phyloP scores from a whole-genome alignment of 805 yeast species.

The Candida jianshihensis region DNA sequence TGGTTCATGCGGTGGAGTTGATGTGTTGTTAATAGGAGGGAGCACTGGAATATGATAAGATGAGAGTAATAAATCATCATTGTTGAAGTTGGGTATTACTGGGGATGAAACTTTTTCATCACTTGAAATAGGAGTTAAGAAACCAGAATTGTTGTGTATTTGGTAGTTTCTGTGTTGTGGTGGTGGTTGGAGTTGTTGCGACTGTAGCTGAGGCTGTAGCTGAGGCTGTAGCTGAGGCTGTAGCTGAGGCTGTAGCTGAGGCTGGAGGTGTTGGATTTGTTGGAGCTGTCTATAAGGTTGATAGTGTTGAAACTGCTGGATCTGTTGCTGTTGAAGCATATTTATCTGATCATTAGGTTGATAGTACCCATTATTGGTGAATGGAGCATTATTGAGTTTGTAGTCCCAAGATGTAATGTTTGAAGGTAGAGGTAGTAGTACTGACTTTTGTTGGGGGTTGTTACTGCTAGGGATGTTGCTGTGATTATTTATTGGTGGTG shows the following conservation, averaged over 20 bases:
- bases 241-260: constrained; percentile 1
- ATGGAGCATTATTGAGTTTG: neutral
- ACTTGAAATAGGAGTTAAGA: neutral
- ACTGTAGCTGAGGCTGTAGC: constrained; percentile 4
- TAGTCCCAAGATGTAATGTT: neutral
- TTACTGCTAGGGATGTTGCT: neutral
- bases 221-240: constrained; percentile 3
- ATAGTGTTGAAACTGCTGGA: constrained; percentile 6
- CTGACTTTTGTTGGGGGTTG: constrained; percentile 3
- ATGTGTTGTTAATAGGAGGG: constrained; percentile 3
- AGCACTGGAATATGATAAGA: constrained; percentile 1
- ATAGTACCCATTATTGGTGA: neutral
- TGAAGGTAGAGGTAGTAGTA: constrained; percentile 11
- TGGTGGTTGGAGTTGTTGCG: constrained; percentile 1
- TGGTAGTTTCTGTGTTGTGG: neutral
- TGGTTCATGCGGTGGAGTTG: constrained; percentile 10
- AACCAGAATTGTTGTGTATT: constrained; percentile 5
- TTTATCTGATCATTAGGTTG: constrained; percentile 1
- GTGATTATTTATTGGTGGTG: constrained; percentile 10
- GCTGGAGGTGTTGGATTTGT: constrained; percentile 6
- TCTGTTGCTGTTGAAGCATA: constrained; percentile 2
- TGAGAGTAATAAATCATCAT: constrained; percentile 1
- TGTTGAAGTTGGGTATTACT: constrained; percentile 1
- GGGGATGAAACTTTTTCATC: neutral
- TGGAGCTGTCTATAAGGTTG: constrained; percentile 1